phyloP scores from a whole-genome alignment of 148 eudicot genomes.

The Tetragonia tetragonoides region DNA sequence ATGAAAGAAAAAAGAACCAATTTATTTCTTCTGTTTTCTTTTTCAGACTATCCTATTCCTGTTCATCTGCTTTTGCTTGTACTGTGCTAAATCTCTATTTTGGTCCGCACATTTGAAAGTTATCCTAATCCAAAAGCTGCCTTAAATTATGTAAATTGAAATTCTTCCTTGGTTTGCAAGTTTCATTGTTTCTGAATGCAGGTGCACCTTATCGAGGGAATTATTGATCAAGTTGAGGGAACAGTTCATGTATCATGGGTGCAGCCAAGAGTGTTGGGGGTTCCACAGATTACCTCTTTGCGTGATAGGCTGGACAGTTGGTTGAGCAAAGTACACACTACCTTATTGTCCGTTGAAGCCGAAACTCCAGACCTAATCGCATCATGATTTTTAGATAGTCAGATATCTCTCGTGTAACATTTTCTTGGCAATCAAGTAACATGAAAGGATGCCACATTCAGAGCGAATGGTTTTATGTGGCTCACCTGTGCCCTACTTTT shows the following conservation, averaged over 20 bases:
- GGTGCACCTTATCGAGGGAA: slow-evolving; percentile 97
- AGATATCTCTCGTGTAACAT: slow-evolving; percentile 20
- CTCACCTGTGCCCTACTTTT: slow-evolving; percentile 6
- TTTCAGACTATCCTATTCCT: too few species aligned
- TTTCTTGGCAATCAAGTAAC: slow-evolving; percentile 17
- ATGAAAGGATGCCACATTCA: slow-evolving; percentile 14
- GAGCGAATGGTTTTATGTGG: slow-evolving; percentile 8
- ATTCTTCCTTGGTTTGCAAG: too few species aligned
- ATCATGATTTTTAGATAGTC: slow-evolving; percentile 30
- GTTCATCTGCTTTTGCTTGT: too few species aligned
- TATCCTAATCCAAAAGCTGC: too few species aligned
- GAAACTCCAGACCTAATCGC: slow-evolving; percentile 90
- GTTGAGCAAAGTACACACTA: slow-evolving; percentile 80
- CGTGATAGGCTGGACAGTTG: slow-evolving; percentile 77
- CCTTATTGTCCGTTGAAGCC: slow-evolving; percentile 86
- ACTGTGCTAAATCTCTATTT: too few species aligned
- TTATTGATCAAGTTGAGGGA: slow-evolving; percentile 92
- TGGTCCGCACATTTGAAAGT: too few species aligned
- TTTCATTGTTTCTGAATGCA: slow-evolving; percentile 29
- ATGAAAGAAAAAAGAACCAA: too few species aligned
- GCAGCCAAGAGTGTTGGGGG: slow-evolving; percentile 89
- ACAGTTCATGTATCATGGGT: slow-evolving; percentile 95
- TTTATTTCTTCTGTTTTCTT: too few species aligned
- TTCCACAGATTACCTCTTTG: slow-evolving; percentile 69
- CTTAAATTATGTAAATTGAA: too few species aligned